Evolutionary conservation across 2,329 filamentous ascomycete species (phyloP).

Genomic region (Pleoardoris graminearum): DNA sequence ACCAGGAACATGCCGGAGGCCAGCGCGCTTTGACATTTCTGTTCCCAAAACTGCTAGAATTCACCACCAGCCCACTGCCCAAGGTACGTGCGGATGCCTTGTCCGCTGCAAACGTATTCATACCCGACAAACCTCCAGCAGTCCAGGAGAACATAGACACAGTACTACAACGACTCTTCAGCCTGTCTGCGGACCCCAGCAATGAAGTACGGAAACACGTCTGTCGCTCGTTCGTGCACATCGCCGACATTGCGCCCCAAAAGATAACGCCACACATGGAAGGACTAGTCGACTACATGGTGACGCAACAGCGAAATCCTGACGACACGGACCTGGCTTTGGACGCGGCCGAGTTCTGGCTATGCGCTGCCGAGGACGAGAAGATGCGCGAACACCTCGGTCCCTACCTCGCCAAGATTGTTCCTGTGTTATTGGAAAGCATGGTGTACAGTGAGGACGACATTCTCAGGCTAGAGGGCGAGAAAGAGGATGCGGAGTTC

Average conservation of each 20-base stretch:
- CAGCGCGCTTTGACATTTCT: constrained; percentile 86
- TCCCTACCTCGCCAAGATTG: constrained; percentile 79
- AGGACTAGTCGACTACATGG: constrained; percentile 89
- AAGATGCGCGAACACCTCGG: constrained; percentile 74
- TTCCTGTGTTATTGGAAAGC: constrained; percentile 86
- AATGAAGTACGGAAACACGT: constrained; percentile 89
- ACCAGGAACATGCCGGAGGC: constrained; percentile 84
- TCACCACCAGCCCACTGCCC: constrained; percentile 73
- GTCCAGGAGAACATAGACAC: constrained; percentile 79
- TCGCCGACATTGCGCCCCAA: constrained; percentile 88
- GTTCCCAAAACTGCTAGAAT: constrained; percentile 86
- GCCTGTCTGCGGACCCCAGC: constrained; percentile 74
- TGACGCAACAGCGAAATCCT: constrained; percentile 78
- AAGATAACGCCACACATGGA: constrained; percentile 87
- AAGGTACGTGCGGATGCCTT: constrained; percentile 81
- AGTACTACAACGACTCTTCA: constrained; percentile 81
- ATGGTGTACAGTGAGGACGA: constrained; percentile 98
- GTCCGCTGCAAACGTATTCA: constrained; percentile 87
- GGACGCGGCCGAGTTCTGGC: constrained; percentile 97
- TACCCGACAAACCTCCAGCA: constrained; percentile 79
- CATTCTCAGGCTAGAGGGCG: constrained; percentile 79
- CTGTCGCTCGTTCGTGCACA: constrained; percentile 87
- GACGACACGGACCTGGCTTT: constrained; percentile 88
- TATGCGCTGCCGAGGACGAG: constrained; percentile 86
- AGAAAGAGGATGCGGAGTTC: constrained; percentile 80